Conservation (phyloP, 176 grass and related monocot genomes). For the Oryza longistaminata region DNA sequence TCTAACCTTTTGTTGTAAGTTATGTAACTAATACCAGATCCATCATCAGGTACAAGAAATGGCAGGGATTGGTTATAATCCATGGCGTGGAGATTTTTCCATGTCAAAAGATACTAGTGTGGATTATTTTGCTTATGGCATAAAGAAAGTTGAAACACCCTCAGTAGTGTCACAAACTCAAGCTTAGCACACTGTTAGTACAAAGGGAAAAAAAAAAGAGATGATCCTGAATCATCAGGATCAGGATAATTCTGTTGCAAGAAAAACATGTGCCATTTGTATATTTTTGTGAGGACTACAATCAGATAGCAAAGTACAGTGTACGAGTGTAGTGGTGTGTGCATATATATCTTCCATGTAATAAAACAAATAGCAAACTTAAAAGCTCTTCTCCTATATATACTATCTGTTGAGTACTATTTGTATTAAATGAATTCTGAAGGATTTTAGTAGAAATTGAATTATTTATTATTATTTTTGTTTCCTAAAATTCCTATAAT, state of each 20-base stretch:
- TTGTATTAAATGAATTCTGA: too few species aligned
- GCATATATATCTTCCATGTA: too few species aligned
- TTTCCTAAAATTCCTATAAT: too few species aligned
- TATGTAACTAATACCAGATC: constrained; percentile 25
- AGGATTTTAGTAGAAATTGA: too few species aligned
- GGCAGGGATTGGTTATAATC: constrained; percentile 80
- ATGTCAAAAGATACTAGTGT: constrained; percentile 82
- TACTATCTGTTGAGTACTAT: too few species aligned
- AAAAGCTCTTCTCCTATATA: too few species aligned
- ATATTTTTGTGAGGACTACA: neutral
- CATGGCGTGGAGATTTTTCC: constrained; percentile 61
- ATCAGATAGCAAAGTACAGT: neutral
- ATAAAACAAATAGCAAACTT: too few species aligned
- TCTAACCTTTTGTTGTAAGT: neutral
- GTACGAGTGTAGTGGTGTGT: too few species aligned
- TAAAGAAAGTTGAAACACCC: constrained; percentile 47
- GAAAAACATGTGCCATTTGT: neutral
- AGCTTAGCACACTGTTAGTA: neutral
- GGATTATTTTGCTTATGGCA: constrained; percentile 78
- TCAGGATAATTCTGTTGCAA: neutral
- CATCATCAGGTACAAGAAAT: constrained; percentile 80
- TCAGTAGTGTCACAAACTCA: neutral
- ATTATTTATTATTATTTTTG: too few species aligned
- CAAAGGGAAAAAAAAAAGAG: neutral
- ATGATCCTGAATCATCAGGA: neutral